A percentile compares a stretch with the other conserved stretches of the same genome.
Conservation (phyloP, 2,329 filamentous ascomycete genomes). For the Aspergillus ochraceus region DNA sequence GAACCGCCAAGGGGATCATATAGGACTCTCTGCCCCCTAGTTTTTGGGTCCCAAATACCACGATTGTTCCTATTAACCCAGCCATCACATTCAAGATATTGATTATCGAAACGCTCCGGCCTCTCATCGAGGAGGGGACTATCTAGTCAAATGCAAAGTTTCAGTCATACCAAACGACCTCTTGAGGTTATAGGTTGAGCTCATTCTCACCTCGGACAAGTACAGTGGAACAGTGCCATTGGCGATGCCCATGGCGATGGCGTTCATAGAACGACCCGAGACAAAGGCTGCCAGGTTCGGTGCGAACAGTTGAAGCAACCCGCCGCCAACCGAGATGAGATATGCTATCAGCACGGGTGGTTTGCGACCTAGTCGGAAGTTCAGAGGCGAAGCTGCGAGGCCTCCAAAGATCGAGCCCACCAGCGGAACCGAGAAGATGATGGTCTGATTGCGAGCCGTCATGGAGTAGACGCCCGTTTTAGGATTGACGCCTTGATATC, state of each 20-base stretch:
- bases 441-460: slow-evolving; percentile 35
- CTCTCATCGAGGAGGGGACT: slow-evolving; percentile 34
- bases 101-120: slow-evolving; percentile 30
- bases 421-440: slow-evolving; percentile 38
- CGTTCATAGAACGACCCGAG: slow-evolving; percentile 33
- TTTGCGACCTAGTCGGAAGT: slow-evolving; percentile 36
- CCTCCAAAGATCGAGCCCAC: slow-evolving; percentile 36
- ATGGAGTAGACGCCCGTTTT: slow-evolving; percentile 23
- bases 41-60: slow-evolving; percentile 34
- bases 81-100: slow-evolving; percentile 34
- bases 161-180: neutral
- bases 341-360: slow-evolving; percentile 36
- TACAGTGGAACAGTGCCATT: slow-evolving; percentile 38
- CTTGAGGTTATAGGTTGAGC: neutral
- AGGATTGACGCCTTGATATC: slow-evolving; percentile 31
- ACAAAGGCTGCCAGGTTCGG: slow-evolving; percentile 36
- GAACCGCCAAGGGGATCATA: slow-evolving; percentile 38
- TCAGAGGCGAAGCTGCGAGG: slow-evolving; percentile 33
- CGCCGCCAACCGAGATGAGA: slow-evolving; percentile 32
- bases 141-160: slow-evolving; percentile 15
- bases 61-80: slow-evolving; percentile 33
- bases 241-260: slow-evolving; percentile 32
- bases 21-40: slow-evolving; percentile 28
- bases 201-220: slow-evolving; percentile 30
- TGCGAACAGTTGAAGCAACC: slow-evolving; percentile 37